phyloP scores from a whole-genome alignment of 148 eudicot species.

The Rhododendron ferrugineum region DNA sequence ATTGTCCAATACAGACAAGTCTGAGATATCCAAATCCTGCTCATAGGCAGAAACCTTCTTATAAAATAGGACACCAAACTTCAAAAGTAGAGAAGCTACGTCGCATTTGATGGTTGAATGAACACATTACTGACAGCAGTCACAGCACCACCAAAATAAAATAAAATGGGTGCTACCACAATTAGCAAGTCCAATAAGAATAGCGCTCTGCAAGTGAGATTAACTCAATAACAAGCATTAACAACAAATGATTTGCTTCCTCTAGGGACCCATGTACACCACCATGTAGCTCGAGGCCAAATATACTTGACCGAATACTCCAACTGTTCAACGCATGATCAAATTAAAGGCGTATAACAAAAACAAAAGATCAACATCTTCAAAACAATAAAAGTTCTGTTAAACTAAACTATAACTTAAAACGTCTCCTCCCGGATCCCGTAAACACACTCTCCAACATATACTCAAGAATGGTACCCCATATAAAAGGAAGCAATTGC shows the following conservation, averaged over 20 bases:
- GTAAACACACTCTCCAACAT: neutral
- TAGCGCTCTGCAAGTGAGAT: neutral
- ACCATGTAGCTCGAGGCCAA: neutral
- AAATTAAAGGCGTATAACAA: neutral
- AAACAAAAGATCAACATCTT: neutral
- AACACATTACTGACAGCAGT: neutral
- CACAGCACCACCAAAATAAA: neutral
- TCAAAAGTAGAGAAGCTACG: neutral
- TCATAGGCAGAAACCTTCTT: neutral
- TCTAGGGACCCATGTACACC: neutral
- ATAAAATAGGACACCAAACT: neutral
- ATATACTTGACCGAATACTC: neutral
- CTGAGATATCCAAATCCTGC: constrained; percentile 80
- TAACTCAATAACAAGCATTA: neutral
- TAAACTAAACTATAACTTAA: neutral
- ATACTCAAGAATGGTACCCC: neutral
- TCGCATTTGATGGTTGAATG: neutral
- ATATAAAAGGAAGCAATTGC: neutral
- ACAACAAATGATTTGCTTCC: neutral
- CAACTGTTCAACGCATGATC: neutral
- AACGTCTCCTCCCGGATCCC: neutral
- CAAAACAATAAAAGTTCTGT: neutral
- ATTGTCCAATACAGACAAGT: constrained; percentile 55
- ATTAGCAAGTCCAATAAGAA: neutral
- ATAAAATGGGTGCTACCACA: neutral